A percentile compares a stretch with the other conserved stretches of the same genome.
Evolutionary conservation across 257 asterid species (phyloP).

Genomic region (Rubia yunnanensis): DNA sequence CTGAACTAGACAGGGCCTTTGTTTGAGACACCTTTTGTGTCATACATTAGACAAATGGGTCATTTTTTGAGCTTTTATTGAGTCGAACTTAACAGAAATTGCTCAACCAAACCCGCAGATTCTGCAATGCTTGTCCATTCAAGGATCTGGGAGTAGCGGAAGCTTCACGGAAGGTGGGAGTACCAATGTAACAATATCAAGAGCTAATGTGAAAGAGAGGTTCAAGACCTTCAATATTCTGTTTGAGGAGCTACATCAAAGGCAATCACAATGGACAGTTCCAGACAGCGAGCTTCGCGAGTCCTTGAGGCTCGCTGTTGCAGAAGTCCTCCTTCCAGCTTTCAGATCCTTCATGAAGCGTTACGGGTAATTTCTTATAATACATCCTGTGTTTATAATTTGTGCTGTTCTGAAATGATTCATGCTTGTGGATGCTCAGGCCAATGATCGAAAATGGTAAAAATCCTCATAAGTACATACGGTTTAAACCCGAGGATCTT

Average conservation of each 20-base stretch:
- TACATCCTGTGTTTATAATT: not conserved
- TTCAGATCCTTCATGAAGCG: conserved; percentile 79
- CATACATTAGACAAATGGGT: too few relatives aligned
- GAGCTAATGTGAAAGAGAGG: conserved; percentile 79
- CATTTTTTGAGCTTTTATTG: too few relatives aligned
- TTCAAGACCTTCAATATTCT: conserved; percentile 69
- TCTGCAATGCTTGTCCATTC: conserved; percentile 76
- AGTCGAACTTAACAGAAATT: conserved; percentile 3
- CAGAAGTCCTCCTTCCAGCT: conserved; percentile 95
- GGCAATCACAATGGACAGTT: conserved; percentile 98
- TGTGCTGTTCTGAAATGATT: not conserved
- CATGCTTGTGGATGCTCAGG: conserved; percentile 27
- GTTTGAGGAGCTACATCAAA: conserved; percentile 94
- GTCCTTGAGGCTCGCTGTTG: conserved; percentile 90
- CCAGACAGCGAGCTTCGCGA: conserved; percentile 96
- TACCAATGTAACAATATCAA: conserved; percentile 53
- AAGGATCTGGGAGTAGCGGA: conserved; percentile 50
- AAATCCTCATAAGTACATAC: conserved; percentile 76
- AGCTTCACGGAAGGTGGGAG: conserved; percentile 31
- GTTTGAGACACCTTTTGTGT: too few relatives aligned
- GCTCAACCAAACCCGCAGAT: conserved; percentile 31
- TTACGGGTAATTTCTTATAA: conserved; percentile 41
- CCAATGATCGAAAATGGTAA: conserved; percentile 80
- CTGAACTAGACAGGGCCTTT: too few relatives aligned
- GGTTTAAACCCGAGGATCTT: conserved; percentile 77